These are phyloP conservation scores for Diplodia scrobiculata DNA, from an alignment of 2,329 filamentous ascomycete species.

Conservation along the genomic window DNA sequence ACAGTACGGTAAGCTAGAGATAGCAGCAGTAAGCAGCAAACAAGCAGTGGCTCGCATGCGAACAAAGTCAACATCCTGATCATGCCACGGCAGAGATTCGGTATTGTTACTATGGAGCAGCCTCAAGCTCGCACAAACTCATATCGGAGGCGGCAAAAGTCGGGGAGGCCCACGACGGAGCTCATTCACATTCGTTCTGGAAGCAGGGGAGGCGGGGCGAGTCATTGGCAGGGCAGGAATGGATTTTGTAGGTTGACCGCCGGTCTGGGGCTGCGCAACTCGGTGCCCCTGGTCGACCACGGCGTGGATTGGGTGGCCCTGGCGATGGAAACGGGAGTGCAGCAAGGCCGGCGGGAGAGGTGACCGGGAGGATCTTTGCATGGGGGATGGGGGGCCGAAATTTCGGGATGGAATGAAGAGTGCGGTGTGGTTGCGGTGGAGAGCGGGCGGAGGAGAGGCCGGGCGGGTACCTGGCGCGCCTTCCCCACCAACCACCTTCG, in stretches of 20 bases:
- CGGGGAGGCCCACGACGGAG: background rate
- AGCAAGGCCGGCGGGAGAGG: slow-evolving; percentile 4
- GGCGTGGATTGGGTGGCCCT: background rate
- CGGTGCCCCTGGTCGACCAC: slow-evolving; percentile 1
- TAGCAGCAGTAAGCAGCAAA: background rate
- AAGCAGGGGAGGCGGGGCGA: slow-evolving; percentile 4
- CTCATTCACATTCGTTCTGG: background rate
- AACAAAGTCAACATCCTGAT: background rate
- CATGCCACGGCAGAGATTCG: background rate
- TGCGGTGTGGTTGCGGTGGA: slow-evolving; percentile 13
- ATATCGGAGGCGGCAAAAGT: background rate
- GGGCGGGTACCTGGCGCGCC: slow-evolving; percentile 4
- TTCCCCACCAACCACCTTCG: background rate
- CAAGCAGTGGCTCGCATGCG: background rate
- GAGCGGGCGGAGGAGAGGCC: slow-evolving; percentile 1
- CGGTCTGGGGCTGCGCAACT: background rate
- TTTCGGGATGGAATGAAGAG: background rate
- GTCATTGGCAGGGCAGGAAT: background rate
- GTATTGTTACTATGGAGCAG: background rate
- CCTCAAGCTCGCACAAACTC: background rate
- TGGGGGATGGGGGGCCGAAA: slow-evolving; percentile 4
- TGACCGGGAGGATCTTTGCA: slow-evolving; percentile 13
- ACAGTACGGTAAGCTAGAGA: background rate
- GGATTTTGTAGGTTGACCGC: slow-evolving; percentile 2
- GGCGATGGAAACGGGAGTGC: slow-evolving; percentile 4